Evolutionary conservation across 768 basidiomycete genomes (phyloP).

Genomic region (Mycena indigotica): DNA sequence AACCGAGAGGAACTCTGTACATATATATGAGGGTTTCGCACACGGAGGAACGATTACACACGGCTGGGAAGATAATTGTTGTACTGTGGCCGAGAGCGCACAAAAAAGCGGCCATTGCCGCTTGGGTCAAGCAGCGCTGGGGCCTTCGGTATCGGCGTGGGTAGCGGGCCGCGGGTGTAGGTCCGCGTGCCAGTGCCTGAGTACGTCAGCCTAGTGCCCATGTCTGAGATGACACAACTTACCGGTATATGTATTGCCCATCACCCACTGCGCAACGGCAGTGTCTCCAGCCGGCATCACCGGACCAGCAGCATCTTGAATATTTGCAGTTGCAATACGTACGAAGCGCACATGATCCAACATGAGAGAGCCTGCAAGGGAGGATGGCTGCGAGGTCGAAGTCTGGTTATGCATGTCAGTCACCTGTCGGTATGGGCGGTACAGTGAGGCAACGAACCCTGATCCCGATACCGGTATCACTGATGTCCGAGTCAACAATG

Average conservation of each 20-base stretch:
- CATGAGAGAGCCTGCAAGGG: constrained; percentile 58
- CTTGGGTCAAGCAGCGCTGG: constrained; percentile 53
- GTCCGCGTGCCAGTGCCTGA: no score
- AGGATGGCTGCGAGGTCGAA: constrained; percentile 43
- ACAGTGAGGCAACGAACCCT: no score
- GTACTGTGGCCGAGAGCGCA: constrained; percentile 69
- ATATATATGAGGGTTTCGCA: no score
- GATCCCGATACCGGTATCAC: constrained; percentile 61
- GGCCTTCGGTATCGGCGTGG: no score
- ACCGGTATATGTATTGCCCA: constrained; percentile 73
- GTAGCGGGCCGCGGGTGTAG: neutral
- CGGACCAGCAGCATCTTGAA: constrained; percentile 49
- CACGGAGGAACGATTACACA: constrained; percentile 71
- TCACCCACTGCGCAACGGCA: constrained; percentile 68
- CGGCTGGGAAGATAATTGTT: constrained; percentile 57
- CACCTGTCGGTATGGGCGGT: no score
- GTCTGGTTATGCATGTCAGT: no score
- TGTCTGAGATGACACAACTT: constrained; percentile 44
- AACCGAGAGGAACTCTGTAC: neutral
- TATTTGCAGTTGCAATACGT: constrained; percentile 64
- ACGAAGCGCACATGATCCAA: constrained; percentile 63
- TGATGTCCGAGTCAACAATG: constrained; percentile 62
- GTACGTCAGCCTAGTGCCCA: constrained; percentile 50
- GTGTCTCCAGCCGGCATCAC: constrained; percentile 64
- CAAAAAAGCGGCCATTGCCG: constrained; percentile 66